These are phyloP conservation scores for Xylaria flabelliformis DNA, from an alignment of 495 filamentous ascomycete genomes.

Conservation along the genomic window DNA sequence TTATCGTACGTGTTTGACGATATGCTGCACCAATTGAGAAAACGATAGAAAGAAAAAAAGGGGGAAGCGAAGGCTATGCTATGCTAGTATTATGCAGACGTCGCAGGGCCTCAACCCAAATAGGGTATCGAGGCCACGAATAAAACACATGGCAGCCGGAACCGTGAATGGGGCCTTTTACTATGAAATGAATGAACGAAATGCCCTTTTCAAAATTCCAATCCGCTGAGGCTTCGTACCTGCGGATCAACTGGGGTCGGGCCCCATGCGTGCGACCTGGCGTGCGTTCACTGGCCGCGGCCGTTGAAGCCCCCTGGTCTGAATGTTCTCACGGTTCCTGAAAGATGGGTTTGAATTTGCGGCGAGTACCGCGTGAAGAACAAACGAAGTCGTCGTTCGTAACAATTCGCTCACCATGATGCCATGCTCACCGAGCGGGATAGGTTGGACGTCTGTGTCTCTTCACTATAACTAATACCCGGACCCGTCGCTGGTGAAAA, in stretches of 20 bases:
- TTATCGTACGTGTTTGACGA: not conserved
- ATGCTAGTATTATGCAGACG: not conserved
- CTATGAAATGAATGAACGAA: no score
- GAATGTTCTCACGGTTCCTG: not conserved
- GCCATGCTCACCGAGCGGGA: slow-evolving; percentile 19
- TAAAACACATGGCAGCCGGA: not conserved
- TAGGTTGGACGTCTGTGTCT: not conserved
- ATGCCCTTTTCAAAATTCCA: not conserved
- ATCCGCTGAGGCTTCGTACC: slow-evolving; percentile 23
- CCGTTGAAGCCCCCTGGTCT: slow-evolving; percentile 8
- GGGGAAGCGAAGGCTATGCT: slow-evolving; percentile 3
- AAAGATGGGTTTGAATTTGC: not conserved
- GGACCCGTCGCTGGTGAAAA: not conserved
- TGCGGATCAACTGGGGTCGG: slow-evolving; percentile 23
- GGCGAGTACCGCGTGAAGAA: not conserved
- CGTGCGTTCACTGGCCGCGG: slow-evolving; percentile 14
- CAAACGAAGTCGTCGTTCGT: slow-evolving; percentile 3
- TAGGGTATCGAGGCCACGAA: slow-evolving; percentile 1
- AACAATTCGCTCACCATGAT: slow-evolving; percentile 25
- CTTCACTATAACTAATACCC: not conserved
- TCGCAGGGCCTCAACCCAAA: not conserved
- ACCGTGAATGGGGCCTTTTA: not conserved
- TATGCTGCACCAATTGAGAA: not conserved
- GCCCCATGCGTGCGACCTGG: slow-evolving; percentile 21
- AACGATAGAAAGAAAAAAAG: not conserved